Percentiles rank a stretch among this genome's conserved stretches.
Evolutionary conservation across 331 rosid species (phyloP).

Genomic region (Rosa hybrid): DNA sequence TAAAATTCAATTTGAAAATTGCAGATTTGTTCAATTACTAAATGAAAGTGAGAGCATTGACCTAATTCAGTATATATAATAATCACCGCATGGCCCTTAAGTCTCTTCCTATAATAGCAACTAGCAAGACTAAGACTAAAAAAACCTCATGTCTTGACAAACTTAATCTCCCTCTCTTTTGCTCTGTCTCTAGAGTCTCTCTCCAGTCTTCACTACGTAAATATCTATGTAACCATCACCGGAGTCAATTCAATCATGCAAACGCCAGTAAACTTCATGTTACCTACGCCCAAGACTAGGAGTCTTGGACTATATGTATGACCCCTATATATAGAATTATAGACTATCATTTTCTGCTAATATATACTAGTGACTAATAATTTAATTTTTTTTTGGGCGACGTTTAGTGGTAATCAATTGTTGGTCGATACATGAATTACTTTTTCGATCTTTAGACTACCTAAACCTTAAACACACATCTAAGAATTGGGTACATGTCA

Average conservation of each 20-base stretch:
- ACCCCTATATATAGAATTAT: not conserved
- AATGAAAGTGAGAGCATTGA: not conserved
- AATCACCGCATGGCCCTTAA: not conserved
- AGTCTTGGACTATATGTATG: not conserved
- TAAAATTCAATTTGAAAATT: not conserved
- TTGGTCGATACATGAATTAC: too few relatives aligned
- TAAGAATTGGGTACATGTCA: too few relatives aligned
- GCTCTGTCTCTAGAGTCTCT: not conserved
- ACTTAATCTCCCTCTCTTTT: not conserved
- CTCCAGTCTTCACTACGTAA: not conserved
- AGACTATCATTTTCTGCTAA: not conserved
- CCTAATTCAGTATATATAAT: not conserved
- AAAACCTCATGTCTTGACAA: conserved; percentile 4
- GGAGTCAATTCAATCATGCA: not conserved
- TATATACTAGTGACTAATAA: not conserved
- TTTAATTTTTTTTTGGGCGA: not conserved
- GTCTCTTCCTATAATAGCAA: conserved; percentile 2
- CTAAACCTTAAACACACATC: too few relatives aligned
- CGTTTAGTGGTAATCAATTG: too few relatives aligned
- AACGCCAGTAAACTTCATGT: conserved; percentile 12
- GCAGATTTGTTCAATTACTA: not conserved
- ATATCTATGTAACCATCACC: not conserved
- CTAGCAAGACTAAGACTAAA: conserved; percentile 2
- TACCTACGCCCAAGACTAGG: not conserved
- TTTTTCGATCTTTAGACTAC: too few relatives aligned